Percentiles rank a stretch among this genome's conserved stretches.
Evolutionary conservation across 1,139 yeast genomes (phyloP).

Genomic region (Diutina neorugosa): DNA sequence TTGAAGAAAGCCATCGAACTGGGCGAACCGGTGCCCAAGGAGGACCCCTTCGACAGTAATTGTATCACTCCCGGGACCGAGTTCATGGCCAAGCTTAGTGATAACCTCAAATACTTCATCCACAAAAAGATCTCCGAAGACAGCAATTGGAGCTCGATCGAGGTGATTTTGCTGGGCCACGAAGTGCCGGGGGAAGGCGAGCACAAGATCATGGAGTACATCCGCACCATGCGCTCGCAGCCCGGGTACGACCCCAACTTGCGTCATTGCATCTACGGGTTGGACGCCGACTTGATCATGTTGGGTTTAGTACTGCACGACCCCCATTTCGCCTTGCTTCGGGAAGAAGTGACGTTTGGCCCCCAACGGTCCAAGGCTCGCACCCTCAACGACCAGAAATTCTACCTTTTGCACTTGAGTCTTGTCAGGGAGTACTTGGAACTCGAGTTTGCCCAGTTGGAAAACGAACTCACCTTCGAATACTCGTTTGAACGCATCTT

Average conservation of each 20-base stretch:
- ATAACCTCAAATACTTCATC: slow-evolving; percentile 78
- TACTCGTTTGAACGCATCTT: slow-evolving; percentile 91
- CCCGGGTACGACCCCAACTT: slow-evolving; percentile 83
- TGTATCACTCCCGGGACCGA: slow-evolving; percentile 99
- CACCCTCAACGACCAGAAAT: slow-evolving; percentile 48
- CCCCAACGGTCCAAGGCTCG: slow-evolving; percentile 45
- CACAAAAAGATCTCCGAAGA: slow-evolving; percentile 79
- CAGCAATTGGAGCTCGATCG: slow-evolving; percentile 81
- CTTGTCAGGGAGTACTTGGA: slow-evolving; percentile 81
- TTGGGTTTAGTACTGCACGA: slow-evolving; percentile 93
- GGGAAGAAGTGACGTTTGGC: slow-evolving; percentile 88
- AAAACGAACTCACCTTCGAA: slow-evolving; percentile 41
- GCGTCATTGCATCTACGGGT: slow-evolving; percentile 87
- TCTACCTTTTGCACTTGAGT: slow-evolving; percentile 86
- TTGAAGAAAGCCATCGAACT: slow-evolving; percentile 2
- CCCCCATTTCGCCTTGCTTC: slow-evolving; percentile 84
- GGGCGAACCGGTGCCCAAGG: slow-evolving; percentile 2
- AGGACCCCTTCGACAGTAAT: slow-evolving; percentile 49
- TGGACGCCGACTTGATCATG: slow-evolving; percentile 96
- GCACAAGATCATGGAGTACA: slow-evolving; percentile 92
- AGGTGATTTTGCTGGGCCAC: slow-evolving; percentile 83
- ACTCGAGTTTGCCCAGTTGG: slow-evolving; percentile 65
- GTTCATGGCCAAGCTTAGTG: slow-evolving; percentile 83
- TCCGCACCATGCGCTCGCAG: slow-evolving; percentile 75
- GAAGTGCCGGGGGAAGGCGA: slow-evolving; percentile 99